Evolutionary conservation across 768 basidiomycete genomes (phyloP), one percentile per base, ranked within the genome.

Genomic region (Russula ochroleuca): DNA sequence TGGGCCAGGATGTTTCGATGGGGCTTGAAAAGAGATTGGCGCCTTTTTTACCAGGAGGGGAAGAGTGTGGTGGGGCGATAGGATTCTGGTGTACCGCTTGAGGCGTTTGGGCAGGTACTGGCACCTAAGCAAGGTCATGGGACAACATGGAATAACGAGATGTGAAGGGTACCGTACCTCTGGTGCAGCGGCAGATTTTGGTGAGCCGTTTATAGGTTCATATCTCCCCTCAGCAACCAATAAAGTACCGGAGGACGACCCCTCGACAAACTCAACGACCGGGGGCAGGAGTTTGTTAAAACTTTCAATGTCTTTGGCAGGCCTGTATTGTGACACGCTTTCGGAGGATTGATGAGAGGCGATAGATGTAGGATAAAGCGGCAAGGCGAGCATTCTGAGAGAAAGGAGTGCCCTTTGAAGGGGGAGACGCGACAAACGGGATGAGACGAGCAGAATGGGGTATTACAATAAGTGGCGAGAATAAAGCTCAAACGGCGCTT

Each of bases 201-300:
- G 83, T 21, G 83, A 80, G 50, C 77, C 82, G 67, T 92, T 93
- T 72, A 93, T 90, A 31, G 91, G 87, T 67, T 89, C 84, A 72
- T 92, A 93, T 73, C 86, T 90, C 48, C 85, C 85, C 69, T 88
- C 87, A 28, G 83, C 81, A 6, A 88, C 80, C 50, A 85, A 86
- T 38, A 91, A 75, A 15, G 85, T 76, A 2, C 89, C 89, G 49
- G 89, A 85, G 15, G 90, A 92, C 3, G 90, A 92, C 23, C 90
- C 90, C 72, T 92, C 90, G 56, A 92, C 77, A 58, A 92, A 92
- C 73, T 92, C 90, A 64, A 92, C 80, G 19, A 86, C 83, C n/a
- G 88, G 87, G 5, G 87, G 87, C 41, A 90, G 81, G n/a, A 90
- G 79, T 67, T 78, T 87, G 68, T 88, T 90, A 78, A 90, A 91